Evolutionary conservation across 768 basidiomycete species (phyloP).

Genomic region (Rhodocollybia butyracea): DNA sequence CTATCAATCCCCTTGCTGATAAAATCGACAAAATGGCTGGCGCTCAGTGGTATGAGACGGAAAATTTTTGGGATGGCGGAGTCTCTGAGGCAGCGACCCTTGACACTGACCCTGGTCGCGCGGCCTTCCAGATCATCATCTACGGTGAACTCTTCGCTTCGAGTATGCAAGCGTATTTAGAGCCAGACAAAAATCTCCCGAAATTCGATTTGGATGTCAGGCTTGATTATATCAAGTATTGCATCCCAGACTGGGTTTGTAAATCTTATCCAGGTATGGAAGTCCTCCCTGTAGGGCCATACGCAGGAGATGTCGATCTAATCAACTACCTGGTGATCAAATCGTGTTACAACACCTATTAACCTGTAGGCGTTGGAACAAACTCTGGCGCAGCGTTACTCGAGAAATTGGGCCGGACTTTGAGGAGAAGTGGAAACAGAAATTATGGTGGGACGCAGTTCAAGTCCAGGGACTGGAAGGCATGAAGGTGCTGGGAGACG

Average conservation of each 20-base stretch:
- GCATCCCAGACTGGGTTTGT: background rate
- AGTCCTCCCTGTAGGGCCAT: background rate
- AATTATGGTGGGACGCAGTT: background rate
- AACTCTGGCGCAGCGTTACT: background rate
- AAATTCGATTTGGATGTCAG: background rate
- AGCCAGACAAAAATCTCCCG: background rate
- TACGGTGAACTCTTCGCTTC: background rate
- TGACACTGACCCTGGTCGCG: background rate
- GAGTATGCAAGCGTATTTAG: background rate
- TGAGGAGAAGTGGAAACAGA: background rate
- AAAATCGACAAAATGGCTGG: slow-evolving; percentile 9
- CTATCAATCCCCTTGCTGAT: slow-evolving; percentile 9
- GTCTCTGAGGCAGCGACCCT: background rate
- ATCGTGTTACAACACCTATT: background rate
- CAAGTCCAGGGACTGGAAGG: background rate
- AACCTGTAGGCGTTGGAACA: background rate
- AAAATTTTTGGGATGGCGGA: background rate
- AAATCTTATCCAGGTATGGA: background rate
- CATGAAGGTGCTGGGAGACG: background rate
- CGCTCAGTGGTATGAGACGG: background rate
- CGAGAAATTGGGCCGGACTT: background rate
- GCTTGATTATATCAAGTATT: background rate
- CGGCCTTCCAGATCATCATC: background rate
- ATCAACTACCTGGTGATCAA: background rate
- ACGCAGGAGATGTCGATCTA: background rate